Base-by-base conservation (phyloP, 345 rosid genomes). In the Passiflora organensis region DNA sequence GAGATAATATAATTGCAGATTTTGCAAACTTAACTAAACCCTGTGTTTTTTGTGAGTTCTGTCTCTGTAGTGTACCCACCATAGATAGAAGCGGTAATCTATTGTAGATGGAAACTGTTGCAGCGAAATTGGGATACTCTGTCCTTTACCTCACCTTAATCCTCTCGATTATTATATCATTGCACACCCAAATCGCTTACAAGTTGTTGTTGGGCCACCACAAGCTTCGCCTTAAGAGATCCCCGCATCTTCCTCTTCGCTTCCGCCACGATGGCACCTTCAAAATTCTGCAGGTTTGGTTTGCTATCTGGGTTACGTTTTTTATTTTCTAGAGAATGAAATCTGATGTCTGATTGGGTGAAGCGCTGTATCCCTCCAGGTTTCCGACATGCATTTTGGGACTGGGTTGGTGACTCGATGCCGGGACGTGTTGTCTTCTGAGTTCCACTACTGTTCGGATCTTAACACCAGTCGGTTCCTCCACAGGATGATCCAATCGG, bases 371-470 rank as follows among this genome's bases (percentile, higher is more conserved):
- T 32, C 12, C 42, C 20, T n/a, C 0, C 53, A 85, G 89, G 90
- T 90, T 49, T 95, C 96, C 18, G 97, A 91, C 65, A 83, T 91
- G 97, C 97, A 91, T 69, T 87, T 38, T 59, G 96, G 96, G 22
- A 82, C 75, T 66, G 97, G 97, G 44, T 24, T 48, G 61, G 55
- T 76, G 43, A 83, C 86, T 53, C 77, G 89, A 2, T 91, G 97
- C 72, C 73, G 84, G 69, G 95, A 87, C 53, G 96, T 91, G 42
- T 66, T 72, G 69, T 65, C 78, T 19, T 19, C 71, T 15, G 80
- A 87, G 65, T 85, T 83, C 47, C 54, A 53, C 0, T 65, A 55
- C 58, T 91, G 97, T 51, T 83, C 96, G 42, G 97, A 91, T 80
- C 89, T 87, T 32, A 91, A 91, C 64, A 83, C 96, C 6, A 87